phyloP scores from a whole-genome alignment of 495 filamentous ascomycete genomes.

The Cryomyces antarcticus region DNA sequence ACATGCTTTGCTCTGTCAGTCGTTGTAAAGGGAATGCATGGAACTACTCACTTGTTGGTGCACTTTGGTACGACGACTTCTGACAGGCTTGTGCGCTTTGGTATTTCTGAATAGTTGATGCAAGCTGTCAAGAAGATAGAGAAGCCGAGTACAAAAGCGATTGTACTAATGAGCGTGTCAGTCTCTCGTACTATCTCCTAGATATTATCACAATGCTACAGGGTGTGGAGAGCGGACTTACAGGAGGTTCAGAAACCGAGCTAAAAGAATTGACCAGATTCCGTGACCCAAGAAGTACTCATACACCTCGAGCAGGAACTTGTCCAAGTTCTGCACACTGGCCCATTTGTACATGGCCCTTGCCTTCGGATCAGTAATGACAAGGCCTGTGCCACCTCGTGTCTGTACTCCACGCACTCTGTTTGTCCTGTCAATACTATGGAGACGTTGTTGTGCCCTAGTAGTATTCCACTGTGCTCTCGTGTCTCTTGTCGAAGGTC shows the following conservation, averaged over 20 bases:
- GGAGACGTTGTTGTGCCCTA: slow-evolving; percentile 38
- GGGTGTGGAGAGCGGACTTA: slow-evolving; percentile 23
- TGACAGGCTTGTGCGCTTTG: slow-evolving; percentile 50
- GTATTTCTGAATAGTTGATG: slow-evolving; percentile 59
- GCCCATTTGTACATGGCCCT: slow-evolving; percentile 92
- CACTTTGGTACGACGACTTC: slow-evolving; percentile 68
- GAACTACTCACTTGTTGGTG: slow-evolving; percentile 34
- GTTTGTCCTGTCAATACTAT: slow-evolving; percentile 16
- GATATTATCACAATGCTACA: neutral
- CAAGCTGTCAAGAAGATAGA: slow-evolving; percentile 73
- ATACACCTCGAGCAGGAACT: slow-evolving; percentile 80
- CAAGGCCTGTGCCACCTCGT: slow-evolving; percentile 11
- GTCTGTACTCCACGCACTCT: neutral
- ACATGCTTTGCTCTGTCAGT: slow-evolving; percentile 32
- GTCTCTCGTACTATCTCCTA: neutral
- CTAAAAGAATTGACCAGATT: slow-evolving; percentile 72
- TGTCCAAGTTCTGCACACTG: slow-evolving; percentile 80
- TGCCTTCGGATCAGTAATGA: slow-evolving; percentile 44
- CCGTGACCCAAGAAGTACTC: slow-evolving; percentile 71
- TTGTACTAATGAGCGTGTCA: slow-evolving; percentile 23
- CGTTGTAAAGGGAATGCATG: neutral
- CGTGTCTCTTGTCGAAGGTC: slow-evolving; percentile 30
- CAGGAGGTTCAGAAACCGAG: slow-evolving; percentile 50
- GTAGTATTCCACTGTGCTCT: slow-evolving; percentile 47
- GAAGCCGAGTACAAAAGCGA: slow-evolving; percentile 67